Evolutionary conservation across 1,139 yeast genomes (phyloP).

Genomic region (Saccharomyces uvarum): DNA sequence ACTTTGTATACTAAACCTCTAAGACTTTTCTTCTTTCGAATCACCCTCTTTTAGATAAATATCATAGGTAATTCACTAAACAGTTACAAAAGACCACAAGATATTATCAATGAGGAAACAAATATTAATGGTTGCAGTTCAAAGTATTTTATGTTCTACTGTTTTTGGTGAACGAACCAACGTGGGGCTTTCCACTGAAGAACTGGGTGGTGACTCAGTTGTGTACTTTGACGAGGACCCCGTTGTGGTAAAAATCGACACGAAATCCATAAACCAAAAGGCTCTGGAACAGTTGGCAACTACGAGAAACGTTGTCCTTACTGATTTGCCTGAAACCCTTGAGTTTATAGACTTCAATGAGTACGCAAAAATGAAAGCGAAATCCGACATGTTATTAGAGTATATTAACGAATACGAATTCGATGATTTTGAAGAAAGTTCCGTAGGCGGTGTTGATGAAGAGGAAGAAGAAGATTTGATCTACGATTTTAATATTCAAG

Average conservation of each 20-base stretch:
- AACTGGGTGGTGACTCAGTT: slow-evolving; percentile 19
- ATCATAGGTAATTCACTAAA: background rate
- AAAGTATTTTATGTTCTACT: slow-evolving; percentile 3
- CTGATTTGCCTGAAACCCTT: slow-evolving; percentile 22
- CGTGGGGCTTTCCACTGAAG: slow-evolving; percentile 15
- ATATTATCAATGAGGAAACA: slow-evolving; percentile 10
- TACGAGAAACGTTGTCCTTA: slow-evolving; percentile 21
- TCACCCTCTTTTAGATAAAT: background rate
- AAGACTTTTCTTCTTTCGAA: background rate
- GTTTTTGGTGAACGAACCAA: slow-evolving; percentile 12
- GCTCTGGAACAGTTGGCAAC: slow-evolving; percentile 13
- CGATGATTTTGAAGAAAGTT: slow-evolving; percentile 5
- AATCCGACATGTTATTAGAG: slow-evolving; percentile 7
- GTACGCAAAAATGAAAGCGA: slow-evolving; percentile 14
- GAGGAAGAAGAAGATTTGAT: slow-evolving; percentile 6
- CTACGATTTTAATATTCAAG: background rate
- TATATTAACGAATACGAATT: slow-evolving; percentile 7
- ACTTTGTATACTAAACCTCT: background rate
- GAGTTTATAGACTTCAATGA: slow-evolving; percentile 20
- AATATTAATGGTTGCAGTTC: slow-evolving; percentile 2
- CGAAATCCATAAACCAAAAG: slow-evolving; percentile 15
- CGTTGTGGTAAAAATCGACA: slow-evolving; percentile 18
- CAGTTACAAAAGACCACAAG: background rate
- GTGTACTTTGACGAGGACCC: slow-evolving; percentile 7
- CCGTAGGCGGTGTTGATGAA: slow-evolving; percentile 6